Base-by-base conservation (phyloP, 768 basidiomycete genomes). In the Megacollybia marginata region DNA sequence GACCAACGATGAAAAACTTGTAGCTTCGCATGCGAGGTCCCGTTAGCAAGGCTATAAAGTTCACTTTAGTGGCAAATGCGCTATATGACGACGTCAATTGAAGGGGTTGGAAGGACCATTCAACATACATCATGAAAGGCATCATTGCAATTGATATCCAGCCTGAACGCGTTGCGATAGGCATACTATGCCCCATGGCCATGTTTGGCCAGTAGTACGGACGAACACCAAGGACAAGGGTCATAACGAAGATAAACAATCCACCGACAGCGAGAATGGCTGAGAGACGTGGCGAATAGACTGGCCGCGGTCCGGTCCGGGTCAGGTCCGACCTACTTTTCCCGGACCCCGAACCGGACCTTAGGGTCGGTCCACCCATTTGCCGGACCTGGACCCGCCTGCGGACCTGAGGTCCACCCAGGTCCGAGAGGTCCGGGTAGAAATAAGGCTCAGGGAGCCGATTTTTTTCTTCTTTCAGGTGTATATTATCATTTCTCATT, bases 1-100 rank as follows among this genome's bases (percentile, higher is more conserved):
- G 61, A 48, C 66, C 66, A 68, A 28, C 65, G 63, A 52, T 70
- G 69, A 50, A 60, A 65, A 7, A 68, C 64, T 52, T 70, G 68
- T 9, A 68, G 61, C 42, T 65, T 65, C 52, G 68, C 68, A 55
- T 69, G 67, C 33, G 66, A 64, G 1, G 60, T 58, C 35, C 60
- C 6, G 65, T 63, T 19, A 69, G 42, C 16, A 65, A 42, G 8
- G 57, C 57, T 40, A 69, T 57, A n/a, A 60, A 53, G 53, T 68
- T 68, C 38, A 68, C 56, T 49, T 69, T 69, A 12, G 62, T 61
- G 0, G 63, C 62, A 52, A 66, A 64, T 1, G 63, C 66, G n/a
- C 63, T 64, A 46, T 31, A 12, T 11, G 28, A 49, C 9, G 23
- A 28, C 6, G 23, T 28, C 23, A 28, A 6, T 3, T 6, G 4